phyloP scores from a whole-genome alignment of 805 yeast genomes.

The Clavispora asparagi region DNA sequence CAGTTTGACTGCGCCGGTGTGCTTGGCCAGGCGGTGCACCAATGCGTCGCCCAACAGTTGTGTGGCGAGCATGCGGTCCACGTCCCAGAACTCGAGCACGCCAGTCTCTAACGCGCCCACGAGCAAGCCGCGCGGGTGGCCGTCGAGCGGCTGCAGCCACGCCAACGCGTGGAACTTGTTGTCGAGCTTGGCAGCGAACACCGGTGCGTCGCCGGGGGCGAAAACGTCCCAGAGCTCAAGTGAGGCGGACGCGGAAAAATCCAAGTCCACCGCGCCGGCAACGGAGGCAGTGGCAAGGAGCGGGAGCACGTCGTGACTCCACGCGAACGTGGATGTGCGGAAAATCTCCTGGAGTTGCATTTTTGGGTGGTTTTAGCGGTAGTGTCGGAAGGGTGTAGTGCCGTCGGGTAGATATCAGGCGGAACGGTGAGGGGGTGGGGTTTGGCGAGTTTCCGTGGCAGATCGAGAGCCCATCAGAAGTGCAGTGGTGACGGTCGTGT shows the following conservation, averaged over 20 bases:
- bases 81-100: slow-evolving; percentile 71
- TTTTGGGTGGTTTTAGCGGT: neutral
- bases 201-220: slow-evolving; percentile 29
- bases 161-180: slow-evolving; percentile 67
- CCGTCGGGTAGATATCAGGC: too few relatives aligned
- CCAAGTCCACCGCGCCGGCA: slow-evolving; percentile 93
- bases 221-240: slow-evolving; percentile 76
- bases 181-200: slow-evolving; percentile 32
- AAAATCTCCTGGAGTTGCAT: slow-evolving; percentile 72
- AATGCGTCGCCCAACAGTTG: slow-evolving; percentile 38
- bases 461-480: neutral
- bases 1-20: slow-evolving; percentile 64
- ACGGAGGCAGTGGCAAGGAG: slow-evolving; percentile 84
- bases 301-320: slow-evolving; percentile 80
- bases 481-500: neutral
- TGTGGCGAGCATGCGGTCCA: slow-evolving; percentile 41
- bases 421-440: neutral
- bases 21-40: slow-evolving; percentile 50
- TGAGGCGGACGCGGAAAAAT: slow-evolving; percentile 73
- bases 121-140: slow-evolving; percentile 48
- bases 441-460: neutral
- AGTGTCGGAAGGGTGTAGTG: too few relatives aligned
- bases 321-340: slow-evolving; percentile 91
- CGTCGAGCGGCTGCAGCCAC: slow-evolving; percentile 63
- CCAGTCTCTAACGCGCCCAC: slow-evolving; percentile 93